Base-by-base conservation (phyloP, 1,284 basidiomycete species). In the Malassezia caprae region DNA sequence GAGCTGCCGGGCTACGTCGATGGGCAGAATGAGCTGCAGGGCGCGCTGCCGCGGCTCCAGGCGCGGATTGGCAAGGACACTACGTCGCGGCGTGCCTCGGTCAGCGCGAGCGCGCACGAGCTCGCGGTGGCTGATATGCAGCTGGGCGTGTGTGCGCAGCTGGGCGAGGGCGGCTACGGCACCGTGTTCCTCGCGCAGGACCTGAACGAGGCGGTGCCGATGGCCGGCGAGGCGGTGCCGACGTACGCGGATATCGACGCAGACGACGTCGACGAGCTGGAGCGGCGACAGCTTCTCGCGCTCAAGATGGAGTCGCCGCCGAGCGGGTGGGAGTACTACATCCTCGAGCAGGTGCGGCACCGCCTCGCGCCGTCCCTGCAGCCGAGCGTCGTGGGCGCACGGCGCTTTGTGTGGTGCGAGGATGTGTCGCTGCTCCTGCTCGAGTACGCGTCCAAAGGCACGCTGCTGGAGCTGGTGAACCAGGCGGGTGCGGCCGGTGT, bases 111-210 rank as follows among this genome's bases (percentile, higher is more conserved):
- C 28, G 30, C 39, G 6, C 61, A 53, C 35, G 62, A 65, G 44
- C 62, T 78, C 43, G 62, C 70, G 2, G 77, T 96, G 8, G 79
- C 78, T n/a, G 47, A 50, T 8, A 35, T 55, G 44, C 40, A 40
- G 28, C 89, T 86, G 67, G 80, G 80, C 48, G 82, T 96, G 8
- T 78, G 79, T 5, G 85, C 85, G 60, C 96, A 96, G 76, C 80
- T 99, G 21, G 94, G 94, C 5, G 93, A 99, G 77, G 94, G 94
- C 6, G 90, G 90, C 0, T 99, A 90, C 67, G 94, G 93, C 0
- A 83, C 86, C 2, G 94, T 98, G 10, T 99, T 94, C 78, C 82
- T 75, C 6, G 89, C 85, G 4, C 73, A 77, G 30, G 79, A 80
- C 53, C 57, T 77, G 8, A 69, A 70, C 7, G 71, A 68, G 15